Percentiles rank a stretch among this genome's conserved stretches.
These are phyloP conservation scores for Plantago ovata DNA, from an alignment of 257 asterid genomes.

Conservation along the genomic window DNA sequence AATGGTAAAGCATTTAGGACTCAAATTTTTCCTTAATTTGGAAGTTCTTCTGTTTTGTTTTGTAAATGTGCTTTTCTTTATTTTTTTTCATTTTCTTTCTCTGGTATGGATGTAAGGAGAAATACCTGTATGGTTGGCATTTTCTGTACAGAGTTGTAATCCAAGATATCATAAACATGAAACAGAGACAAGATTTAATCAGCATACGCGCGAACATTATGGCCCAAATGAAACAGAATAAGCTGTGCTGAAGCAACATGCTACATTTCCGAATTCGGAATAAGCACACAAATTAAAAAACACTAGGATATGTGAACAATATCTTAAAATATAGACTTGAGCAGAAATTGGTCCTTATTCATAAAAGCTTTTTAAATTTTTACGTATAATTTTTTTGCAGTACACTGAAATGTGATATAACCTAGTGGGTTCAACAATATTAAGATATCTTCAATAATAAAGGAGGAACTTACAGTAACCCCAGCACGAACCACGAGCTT, in stretches of 20 bases:
- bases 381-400: too few species aligned
- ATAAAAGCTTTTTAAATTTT: too few species aligned
- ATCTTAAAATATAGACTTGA: background rate
- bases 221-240: background rate
- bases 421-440: background rate
- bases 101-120: background rate
- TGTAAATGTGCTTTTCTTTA: background rate
- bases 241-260: too few species aligned
- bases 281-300: background rate
- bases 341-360: too few species aligned
- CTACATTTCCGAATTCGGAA: background rate
- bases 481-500: conserved; percentile 81
- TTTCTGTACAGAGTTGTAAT: conserved; percentile 57
- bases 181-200: conserved; percentile 20
- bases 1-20: background rate
- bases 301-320: background rate
- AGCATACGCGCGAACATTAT: background rate
- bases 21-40: background rate
- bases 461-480: conserved; percentile 69
- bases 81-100: too few species aligned
- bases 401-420: too few species aligned
- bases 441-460: background rate
- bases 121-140: conserved; percentile 95
- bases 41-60: background rate
- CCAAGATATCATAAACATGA: conserved; percentile 35